phyloP scores from a whole-genome alignment of 768 basidiomycete species.

The Tylopilus plumbeoviolaceoides region DNA sequence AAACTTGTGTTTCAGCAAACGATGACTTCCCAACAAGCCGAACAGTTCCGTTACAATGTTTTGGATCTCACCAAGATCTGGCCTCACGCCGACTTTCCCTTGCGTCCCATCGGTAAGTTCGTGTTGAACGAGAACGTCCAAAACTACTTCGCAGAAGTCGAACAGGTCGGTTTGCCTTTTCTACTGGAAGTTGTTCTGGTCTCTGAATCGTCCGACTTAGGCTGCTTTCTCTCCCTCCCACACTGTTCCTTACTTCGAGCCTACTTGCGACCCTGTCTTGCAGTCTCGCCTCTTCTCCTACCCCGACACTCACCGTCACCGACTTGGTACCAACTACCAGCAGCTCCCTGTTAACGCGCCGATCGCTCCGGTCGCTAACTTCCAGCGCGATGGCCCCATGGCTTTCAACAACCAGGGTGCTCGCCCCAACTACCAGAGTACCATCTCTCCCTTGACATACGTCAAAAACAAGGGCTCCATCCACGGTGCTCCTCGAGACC shows the following conservation, averaged over 20 bases:
- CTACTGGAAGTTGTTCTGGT: conserved; percentile 13
- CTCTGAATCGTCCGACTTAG: conserved; percentile 27
- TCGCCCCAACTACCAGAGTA: conserved; percentile 86
- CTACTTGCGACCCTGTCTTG: conserved; percentile 87
- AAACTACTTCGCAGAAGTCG: conserved; percentile 94
- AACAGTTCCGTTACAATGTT: conserved; percentile 85
- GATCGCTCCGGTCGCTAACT: conserved; percentile 71
- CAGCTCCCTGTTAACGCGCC: conserved; percentile 89
- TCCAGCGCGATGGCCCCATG: conserved; percentile 82
- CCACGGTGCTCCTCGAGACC: conserved; percentile 39
- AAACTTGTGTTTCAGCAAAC: conserved; percentile 57
- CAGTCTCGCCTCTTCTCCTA: conserved; percentile 96
- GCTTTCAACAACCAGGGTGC: conserved; percentile 74
- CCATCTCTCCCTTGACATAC: conserved; percentile 70
- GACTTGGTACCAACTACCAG: conserved; percentile 76
- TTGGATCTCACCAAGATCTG: conserved; percentile 91
- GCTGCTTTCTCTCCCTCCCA: conserved; percentile 88
- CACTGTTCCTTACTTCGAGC: conserved; percentile 82
- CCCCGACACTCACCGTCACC: conserved; percentile 83
- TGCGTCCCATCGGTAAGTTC: conserved; percentile 83
- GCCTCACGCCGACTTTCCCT: conserved; percentile 85
- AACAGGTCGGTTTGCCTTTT: conserved; percentile 61
- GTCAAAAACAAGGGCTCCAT: conserved; percentile 43
- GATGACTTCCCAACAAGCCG: conserved; percentile 90
- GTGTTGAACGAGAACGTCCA: conserved; percentile 73